A percentile compares a stretch with the other conserved stretches of the same genome.
These are phyloP conservation scores for Rhizophagus sp. DNA, from an alignment of 192 early-diverging fungal genomes.

Conservation along the genomic window DNA sequence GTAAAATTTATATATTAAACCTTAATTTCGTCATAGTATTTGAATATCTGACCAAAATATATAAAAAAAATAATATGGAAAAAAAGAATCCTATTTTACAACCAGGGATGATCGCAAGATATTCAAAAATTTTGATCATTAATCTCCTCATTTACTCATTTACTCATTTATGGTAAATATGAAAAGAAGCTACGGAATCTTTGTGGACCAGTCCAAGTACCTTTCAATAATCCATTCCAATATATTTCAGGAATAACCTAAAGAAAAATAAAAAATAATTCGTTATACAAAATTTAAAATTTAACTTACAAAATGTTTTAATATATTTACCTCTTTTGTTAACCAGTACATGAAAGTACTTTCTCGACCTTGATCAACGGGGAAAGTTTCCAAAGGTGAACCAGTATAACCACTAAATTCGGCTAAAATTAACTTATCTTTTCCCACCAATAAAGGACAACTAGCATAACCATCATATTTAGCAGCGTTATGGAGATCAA, in stretches of 20 bases:
- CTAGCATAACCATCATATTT: conserved; percentile 84
- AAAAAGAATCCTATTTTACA: too few relatives aligned
- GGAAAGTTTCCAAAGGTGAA: conserved; percentile 78
- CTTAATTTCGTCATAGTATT: too few relatives aligned
- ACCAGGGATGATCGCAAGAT: too few relatives aligned
- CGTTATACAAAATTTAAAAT: conserved; percentile 4
- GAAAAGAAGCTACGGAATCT: conserved; percentile 57
- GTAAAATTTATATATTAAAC: too few relatives aligned
- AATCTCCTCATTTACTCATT: too few relatives aligned
- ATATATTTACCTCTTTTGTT: conserved; percentile 62
- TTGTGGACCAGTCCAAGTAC: conserved; percentile 74
- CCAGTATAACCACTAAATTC: conserved; percentile 83
- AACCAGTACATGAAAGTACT: conserved; percentile 67
- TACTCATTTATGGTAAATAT: not conserved
- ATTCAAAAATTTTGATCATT: too few relatives aligned
- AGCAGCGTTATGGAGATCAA: conserved; percentile 39
- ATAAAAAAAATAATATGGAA: too few relatives aligned
- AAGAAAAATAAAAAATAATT: not conserved
- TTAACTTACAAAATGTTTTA: not conserved
- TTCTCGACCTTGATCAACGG: conserved; percentile 78
- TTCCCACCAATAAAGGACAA: conserved; percentile 80
- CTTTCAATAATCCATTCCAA: conserved; percentile 81
- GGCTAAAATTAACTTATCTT: conserved; percentile 79
- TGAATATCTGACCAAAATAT: too few relatives aligned
- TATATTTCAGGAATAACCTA: conserved; percentile 75